Evolutionary conservation across 352 stramenopile genomes (phyloP).

Genomic region (Hyaloperonospora arabidopsidis): DNA sequence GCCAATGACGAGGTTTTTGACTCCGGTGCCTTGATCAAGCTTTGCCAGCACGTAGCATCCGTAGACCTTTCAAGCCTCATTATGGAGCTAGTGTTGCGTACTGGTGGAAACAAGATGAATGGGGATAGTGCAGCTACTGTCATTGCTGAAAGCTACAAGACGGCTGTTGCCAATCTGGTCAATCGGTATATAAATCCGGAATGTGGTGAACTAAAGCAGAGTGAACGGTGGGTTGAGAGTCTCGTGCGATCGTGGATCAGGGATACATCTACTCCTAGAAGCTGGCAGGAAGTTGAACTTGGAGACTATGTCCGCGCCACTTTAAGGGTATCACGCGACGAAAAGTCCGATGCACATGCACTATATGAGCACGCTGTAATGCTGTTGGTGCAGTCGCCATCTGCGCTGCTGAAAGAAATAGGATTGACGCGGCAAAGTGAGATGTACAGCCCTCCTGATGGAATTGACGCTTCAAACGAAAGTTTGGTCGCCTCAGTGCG

Average conservation of each 20-base stretch:
- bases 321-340: background rate
- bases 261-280: background rate
- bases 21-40: slow-evolving; percentile 11
- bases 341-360: background rate
- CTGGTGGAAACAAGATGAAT: slow-evolving; percentile 14
- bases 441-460: slow-evolving; percentile 12
- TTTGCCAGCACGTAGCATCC: slow-evolving; percentile 20
- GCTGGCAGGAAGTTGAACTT: slow-evolving; percentile 13
- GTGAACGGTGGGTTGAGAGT: slow-evolving; percentile 17
- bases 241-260: slow-evolving; percentile 24
- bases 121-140: slow-evolving; percentile 7
- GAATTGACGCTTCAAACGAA: slow-evolving; percentile 1
- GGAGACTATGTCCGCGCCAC: slow-evolving; percentile 13
- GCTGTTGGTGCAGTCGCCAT: slow-evolving; percentile 28
- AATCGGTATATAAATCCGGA: slow-evolving; percentile 7
- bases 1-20: slow-evolving; percentile 14
- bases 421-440: slow-evolving; percentile 17
- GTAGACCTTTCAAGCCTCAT: slow-evolving; percentile 26
- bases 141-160: slow-evolving; percentile 22
- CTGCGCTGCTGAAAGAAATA: slow-evolving; percentile 28
- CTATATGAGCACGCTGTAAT: slow-evolving; percentile 22
- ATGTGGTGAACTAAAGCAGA: slow-evolving; percentile 6
- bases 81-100: slow-evolving; percentile 27
- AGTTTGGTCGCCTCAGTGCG: slow-evolving; percentile 2
- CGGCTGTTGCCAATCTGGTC: slow-evolving; percentile 9